These are phyloP conservation scores for Aspergillus tanneri DNA, from an alignment of 2,329 filamentous ascomycete species.

Conservation along the genomic window DNA sequence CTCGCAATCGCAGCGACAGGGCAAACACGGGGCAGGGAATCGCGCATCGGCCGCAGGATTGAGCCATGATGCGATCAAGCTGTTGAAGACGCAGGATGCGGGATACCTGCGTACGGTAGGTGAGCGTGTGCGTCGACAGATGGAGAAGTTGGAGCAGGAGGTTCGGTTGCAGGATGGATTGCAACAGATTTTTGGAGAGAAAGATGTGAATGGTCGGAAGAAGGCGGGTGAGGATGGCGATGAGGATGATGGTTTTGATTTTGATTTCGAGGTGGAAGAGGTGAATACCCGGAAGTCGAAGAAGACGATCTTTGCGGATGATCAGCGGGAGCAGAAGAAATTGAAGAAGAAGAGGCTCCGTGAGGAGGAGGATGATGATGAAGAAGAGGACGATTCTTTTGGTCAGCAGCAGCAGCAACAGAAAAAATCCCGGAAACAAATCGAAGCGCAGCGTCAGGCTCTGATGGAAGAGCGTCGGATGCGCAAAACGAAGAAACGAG, in stretches of 20 bases:
- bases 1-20: conserved; percentile 42
- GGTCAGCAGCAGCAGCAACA: conserved; percentile 14
- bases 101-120: conserved; percentile 61
- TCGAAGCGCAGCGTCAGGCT: conserved; percentile 44
- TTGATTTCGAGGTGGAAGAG: conserved; percentile 23
- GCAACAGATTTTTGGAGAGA: conserved; percentile 30
- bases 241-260: conserved; percentile 24
- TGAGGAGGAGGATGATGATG: conserved; percentile 22
- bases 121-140: conserved; percentile 55
- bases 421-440: conserved; percentile 46
- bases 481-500: conserved; percentile 50
- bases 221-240: conserved; percentile 23
- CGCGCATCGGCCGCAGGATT: conserved; percentile 46
- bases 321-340: conserved; percentile 34
- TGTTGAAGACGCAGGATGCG: conserved; percentile 65
- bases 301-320: conserved; percentile 44
- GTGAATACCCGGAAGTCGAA: conserved; percentile 26
- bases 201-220: conserved; percentile 22
- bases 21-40: conserved; percentile 44
- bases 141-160: conserved; percentile 50
- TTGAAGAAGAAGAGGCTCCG: conserved; percentile 24
- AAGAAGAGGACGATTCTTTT: conserved; percentile 28
- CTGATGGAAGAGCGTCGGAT: conserved; percentile 39
- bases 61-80: conserved; percentile 58
- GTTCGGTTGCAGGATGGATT: conserved; percentile 43